Conservation (phyloP, 2,329 filamentous ascomycete species). For the Phoma herbarum region DNA sequence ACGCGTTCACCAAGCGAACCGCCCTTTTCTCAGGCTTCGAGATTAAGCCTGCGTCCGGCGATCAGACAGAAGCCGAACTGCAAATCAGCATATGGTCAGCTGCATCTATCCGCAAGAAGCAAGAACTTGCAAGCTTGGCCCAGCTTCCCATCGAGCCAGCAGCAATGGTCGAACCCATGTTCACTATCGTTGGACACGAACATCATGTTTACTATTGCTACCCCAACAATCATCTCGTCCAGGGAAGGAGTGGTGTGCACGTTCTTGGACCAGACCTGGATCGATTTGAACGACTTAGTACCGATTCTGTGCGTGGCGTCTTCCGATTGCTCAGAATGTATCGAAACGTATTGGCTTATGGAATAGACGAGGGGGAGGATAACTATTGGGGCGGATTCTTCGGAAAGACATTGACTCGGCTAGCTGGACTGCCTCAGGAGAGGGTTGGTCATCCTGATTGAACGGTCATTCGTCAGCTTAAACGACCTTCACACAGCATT, state of each 20-base stretch:
- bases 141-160: slow-evolving; percentile 12
- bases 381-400: too few species aligned
- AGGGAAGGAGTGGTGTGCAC: slow-evolving; percentile 26
- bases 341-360: slow-evolving; percentile 29
- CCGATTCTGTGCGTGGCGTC: slow-evolving; percentile 30
- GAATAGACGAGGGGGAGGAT: slow-evolving; percentile 26
- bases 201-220: slow-evolving; percentile 32
- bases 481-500: too few species aligned
- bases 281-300: slow-evolving; percentile 28
- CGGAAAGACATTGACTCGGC: too few species aligned
- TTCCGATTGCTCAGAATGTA: slow-evolving; percentile 31
- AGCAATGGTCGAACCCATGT: slow-evolving; percentile 25
- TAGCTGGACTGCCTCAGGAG: too few species aligned
- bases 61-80: slow-evolving; percentile 24
- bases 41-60: slow-evolving; percentile 26
- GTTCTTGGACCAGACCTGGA: slow-evolving; percentile 28
- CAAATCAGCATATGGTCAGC: slow-evolving; percentile 34
- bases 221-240: slow-evolving; percentile 23
- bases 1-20: slow-evolving; percentile 27
- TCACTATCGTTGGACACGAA: slow-evolving; percentile 29
- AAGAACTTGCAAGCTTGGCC: slow-evolving; percentile 23
- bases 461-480: too few species aligned
- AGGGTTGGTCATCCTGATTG: too few species aligned
- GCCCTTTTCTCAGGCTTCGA: slow-evolving; percentile 31
- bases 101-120: slow-evolving; percentile 31